A percentile compares a stretch with the other conserved stretches of the same genome.
Evolutionary conservation across 73 alveolate species (phyloP).

Genomic region (Stentor roeselii): DNA sequence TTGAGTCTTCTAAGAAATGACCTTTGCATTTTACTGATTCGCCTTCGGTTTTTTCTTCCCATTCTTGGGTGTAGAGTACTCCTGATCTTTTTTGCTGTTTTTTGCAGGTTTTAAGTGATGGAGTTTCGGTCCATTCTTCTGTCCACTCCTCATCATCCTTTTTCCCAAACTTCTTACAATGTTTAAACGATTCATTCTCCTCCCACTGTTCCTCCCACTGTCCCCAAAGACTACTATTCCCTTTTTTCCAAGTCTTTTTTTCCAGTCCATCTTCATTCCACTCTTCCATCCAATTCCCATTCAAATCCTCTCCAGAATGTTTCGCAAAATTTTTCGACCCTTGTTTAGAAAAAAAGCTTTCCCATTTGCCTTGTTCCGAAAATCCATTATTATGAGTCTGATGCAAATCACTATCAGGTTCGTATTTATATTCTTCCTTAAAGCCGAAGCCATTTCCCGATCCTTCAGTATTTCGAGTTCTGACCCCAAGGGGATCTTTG

Average conservation of each 20-base stretch:
- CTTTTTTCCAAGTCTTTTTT: slow-evolving; percentile 12
- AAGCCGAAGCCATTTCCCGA: not conserved
- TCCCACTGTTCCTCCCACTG: slow-evolving; percentile 17
- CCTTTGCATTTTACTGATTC: not conserved
- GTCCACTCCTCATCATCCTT: slow-evolving; percentile 1
- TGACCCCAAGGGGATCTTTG: not conserved
- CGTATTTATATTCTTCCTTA: not conserved
- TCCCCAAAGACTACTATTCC: not conserved
- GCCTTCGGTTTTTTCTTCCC: not conserved
- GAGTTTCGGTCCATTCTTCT: slow-evolving; percentile 12
- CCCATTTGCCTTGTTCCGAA: not conserved
- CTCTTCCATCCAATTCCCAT: not conserved
- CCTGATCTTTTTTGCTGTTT: not conserved
- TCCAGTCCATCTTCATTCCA: slow-evolving; percentile 3
- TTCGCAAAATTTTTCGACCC: not conserved
- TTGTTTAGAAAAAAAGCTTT: not conserved
- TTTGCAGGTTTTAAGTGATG: not conserved
- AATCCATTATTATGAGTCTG: not conserved
- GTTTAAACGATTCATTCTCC: not conserved
- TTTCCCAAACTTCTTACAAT: not conserved
- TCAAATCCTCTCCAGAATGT: not conserved
- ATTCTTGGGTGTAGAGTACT: not conserved
- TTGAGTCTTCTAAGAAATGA: not conserved
- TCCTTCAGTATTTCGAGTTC: slow-evolving; percentile 9
- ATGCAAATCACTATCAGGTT: not conserved